These are phyloP conservation scores for Russula dissimulans DNA, from an alignment of 768 basidiomycete species.

Conservation along the genomic window DNA sequence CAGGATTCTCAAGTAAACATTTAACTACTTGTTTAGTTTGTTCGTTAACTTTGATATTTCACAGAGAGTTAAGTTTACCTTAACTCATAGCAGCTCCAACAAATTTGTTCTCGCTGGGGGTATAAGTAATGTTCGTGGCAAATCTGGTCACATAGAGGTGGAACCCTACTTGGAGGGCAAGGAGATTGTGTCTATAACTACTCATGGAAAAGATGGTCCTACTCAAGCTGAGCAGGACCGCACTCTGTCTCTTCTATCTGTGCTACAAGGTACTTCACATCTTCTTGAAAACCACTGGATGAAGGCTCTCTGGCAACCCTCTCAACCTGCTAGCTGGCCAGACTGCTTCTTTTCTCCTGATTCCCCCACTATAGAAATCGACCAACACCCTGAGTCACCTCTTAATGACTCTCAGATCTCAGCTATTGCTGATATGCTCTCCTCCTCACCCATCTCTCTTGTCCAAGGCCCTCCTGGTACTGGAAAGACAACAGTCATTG, in stretches of 20 bases:
- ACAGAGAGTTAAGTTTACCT: constrained; percentile 21
- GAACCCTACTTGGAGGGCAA: constrained; percentile 26
- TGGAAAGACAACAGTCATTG: constrained; percentile 29
- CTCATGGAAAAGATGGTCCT: constrained; percentile 46
- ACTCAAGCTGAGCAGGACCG: constrained; percentile 49
- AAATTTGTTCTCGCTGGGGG: constrained; percentile 22
- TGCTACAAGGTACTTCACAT: constrained; percentile 29
- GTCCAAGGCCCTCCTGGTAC: constrained; percentile 29
- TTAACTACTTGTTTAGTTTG: too few relatives aligned
- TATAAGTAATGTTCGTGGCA: constrained; percentile 15
- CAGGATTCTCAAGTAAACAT: neutral
- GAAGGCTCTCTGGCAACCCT: constrained; percentile 27
- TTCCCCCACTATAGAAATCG: constrained; percentile 16
- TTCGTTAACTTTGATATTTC: neutral
- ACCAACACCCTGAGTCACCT: constrained; percentile 23
- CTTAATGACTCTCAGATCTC: constrained; percentile 33
- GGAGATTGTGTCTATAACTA: constrained; percentile 31
- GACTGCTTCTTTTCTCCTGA: constrained; percentile 23
- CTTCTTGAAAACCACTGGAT: constrained; percentile 32
- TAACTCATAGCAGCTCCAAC: constrained; percentile 20
- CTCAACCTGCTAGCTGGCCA: constrained; percentile 32
- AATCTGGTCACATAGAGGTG: constrained; percentile 22
- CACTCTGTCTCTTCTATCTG: constrained; percentile 24
- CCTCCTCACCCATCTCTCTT: constrained; percentile 29
- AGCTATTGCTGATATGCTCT: constrained; percentile 33